Evolutionary conservation across 306 rosid genomes (phyloP), one percentile per base, ranked within the genome.

Genomic region (Quillaja saponaria): DNA sequence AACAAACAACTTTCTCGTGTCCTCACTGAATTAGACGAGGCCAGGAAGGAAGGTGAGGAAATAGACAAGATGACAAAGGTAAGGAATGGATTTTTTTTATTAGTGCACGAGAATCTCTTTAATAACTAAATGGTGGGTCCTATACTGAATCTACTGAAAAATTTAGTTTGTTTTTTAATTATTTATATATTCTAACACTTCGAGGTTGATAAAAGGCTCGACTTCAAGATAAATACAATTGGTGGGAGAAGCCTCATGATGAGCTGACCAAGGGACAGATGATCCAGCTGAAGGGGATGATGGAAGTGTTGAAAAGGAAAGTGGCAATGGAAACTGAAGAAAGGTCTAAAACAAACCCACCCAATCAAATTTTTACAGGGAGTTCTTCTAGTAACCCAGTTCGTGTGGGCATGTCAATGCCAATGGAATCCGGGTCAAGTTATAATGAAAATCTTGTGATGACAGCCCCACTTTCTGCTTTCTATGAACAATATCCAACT

Each of bases 221-320:
- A 25, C n/a, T n/a, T n/a, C n/a, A n/a, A n/a, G 4, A 25, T 1
- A 4, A 25, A 0, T 70, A 68, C 9, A 55, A 21, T 5, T 69
- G 81, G 76, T 57, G 69, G 75, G 68, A 72, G 25, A 10, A 9
- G 10, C 76, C 76, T 1, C 13, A 68, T 1, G 79, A 80, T 2
- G 71, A 33, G 73, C 44, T 76, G 18, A 67, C 70, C 14, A 2
- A n/a, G 74, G 14, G 54, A 5, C 74, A 72, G 8, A 57, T 77
- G 5, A 50, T 66, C 20, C 69, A 76, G 34, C 54, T 82, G 49
- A 60, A 15, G 64, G 55, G 1, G 3, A 55, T 71, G 0, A 34
- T 72, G 7, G 80, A 58, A 25, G 80, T 71, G 13, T 65, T 79
- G 37, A 66, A 79, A 67, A 79, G 52, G 78, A 52, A 38, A 21